phyloP scores from a whole-genome alignment of 139 green algal species.

The Penium margaritaceum region DNA sequence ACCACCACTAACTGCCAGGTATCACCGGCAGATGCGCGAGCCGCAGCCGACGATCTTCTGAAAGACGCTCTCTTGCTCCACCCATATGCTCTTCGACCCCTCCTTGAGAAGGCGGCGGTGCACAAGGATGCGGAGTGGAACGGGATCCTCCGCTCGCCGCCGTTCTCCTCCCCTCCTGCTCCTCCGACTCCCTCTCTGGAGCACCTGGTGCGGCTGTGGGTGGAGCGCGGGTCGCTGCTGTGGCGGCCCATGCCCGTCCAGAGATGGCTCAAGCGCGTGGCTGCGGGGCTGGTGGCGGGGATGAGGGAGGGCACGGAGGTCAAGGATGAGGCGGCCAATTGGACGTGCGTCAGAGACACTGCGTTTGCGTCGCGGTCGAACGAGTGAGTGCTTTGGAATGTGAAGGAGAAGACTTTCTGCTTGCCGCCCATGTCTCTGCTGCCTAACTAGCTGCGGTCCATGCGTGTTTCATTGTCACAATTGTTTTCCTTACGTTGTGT shows the following conservation, averaged over 20 bases:
- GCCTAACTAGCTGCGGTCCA: not conserved
- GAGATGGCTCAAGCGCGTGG: conserved; percentile 55
- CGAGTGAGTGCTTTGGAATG: conserved; percentile 13
- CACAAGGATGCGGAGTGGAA: not conserved
- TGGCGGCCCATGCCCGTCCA: conserved; percentile 73
- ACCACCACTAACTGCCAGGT: no score
- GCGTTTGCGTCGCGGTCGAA: conserved; percentile 34
- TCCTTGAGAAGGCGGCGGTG: conserved; percentile 51
- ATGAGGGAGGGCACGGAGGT: not conserved
- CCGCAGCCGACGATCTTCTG: not conserved
- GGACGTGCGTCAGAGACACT: conserved; percentile 50
- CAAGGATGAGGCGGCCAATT: conserved; percentile 50
- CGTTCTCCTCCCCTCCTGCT: conserved; percentile 46
- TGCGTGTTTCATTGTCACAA: not conserved
- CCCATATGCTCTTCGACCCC: conserved; percentile 39
- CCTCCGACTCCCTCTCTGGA: conserved; percentile 59
- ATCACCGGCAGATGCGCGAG: no score
- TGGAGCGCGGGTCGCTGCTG: conserved; percentile 71
- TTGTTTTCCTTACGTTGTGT: not conserved
- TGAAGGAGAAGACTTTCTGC: not conserved
- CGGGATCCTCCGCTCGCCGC: not conserved
- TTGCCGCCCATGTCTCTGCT: no score
- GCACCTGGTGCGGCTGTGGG: conserved; percentile 75
- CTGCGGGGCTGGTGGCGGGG: not conserved
- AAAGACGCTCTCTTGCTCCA: not conserved